A percentile compares a stretch with the other conserved stretches of the same genome.
Evolutionary conservation across 768 basidiomycete genomes (phyloP).

Genomic region (Coprinopsis cinerea): DNA sequence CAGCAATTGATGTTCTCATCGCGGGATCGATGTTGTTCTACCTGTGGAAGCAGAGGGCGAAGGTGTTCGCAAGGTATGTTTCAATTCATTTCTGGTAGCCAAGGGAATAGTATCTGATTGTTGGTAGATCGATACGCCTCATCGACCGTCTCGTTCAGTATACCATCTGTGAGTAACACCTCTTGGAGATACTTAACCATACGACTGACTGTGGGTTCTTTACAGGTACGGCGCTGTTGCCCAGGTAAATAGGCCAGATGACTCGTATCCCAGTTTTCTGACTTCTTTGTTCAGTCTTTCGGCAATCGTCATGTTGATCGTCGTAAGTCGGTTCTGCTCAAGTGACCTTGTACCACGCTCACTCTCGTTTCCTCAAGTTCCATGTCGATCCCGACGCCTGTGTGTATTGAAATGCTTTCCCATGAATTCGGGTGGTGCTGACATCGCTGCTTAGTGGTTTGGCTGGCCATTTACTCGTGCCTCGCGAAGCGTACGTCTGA

Average conservation of each 20-base stretch:
- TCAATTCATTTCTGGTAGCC: neutral
- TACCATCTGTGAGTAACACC: neutral
- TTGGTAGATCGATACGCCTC: neutral
- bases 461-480: neutral
- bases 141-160: neutral
- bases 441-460: neutral
- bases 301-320: neutral
- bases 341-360: neutral
- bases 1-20: constrained; percentile 5
- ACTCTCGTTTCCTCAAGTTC: neutral
- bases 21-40: neutral
- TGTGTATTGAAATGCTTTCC: neutral
- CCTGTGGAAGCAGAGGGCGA: neutral
- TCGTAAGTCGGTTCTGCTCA: neutral
- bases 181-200: neutral
- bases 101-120: neutral
- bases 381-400: neutral
- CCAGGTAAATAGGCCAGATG: neutral
- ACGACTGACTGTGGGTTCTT: no score
- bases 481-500: neutral
- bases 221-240: neutral
- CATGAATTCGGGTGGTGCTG: neutral
- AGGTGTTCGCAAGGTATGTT: neutral
- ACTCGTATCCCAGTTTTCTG: neutral
- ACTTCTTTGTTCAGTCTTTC: neutral